A percentile compares a stretch with the other conserved stretches of the same genome.
phyloP scores from a whole-genome alignment of 2,329 filamentous ascomycete species.

The Fusarium pseudograminearum region DNA sequence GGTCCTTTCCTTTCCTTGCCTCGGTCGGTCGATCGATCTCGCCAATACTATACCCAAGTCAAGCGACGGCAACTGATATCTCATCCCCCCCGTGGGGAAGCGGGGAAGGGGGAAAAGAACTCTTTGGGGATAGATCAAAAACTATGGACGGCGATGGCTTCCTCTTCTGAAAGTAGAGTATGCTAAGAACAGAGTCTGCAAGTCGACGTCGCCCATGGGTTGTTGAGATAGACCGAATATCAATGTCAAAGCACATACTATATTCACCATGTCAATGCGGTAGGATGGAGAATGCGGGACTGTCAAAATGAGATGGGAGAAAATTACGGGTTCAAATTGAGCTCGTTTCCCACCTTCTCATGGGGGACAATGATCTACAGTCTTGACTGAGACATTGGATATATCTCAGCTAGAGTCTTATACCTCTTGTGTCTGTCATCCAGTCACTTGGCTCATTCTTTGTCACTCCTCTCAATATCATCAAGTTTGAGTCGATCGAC shows the following conservation, averaged over 20 bases:
- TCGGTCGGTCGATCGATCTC: constrained; percentile 30
- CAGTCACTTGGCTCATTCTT: constrained; percentile 3
- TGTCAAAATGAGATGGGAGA: not conserved
- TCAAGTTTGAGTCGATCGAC: not conserved
- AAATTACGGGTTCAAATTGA: constrained; percentile 40
- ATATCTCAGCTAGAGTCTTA: constrained; percentile 8
- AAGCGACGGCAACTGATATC: constrained; percentile 2
- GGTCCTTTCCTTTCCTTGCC: constrained; percentile 9
- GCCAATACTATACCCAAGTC: not conserved
- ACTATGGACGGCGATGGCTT: constrained; percentile 37
- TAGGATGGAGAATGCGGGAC: not conserved
- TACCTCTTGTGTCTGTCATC: not conserved
- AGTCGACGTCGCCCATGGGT: constrained; percentile 21
- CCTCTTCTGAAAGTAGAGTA: constrained; percentile 35
- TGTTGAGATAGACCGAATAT: not conserved
- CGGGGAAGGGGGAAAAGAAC: constrained; percentile 22
- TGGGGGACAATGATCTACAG: constrained; percentile 3
- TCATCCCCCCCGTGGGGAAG: constrained; percentile 39
- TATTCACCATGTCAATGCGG: not conserved
- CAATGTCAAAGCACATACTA: not conserved
- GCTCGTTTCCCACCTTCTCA: constrained; percentile 24
- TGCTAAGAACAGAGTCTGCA: constrained; percentile 1
- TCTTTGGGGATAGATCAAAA: constrained; percentile 34
- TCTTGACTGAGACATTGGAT: constrained; percentile 20
- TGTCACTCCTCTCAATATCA: constrained; percentile 1